phyloP scores from a whole-genome alignment of 139 green algal species.

The Coelastrella sp. region DNA sequence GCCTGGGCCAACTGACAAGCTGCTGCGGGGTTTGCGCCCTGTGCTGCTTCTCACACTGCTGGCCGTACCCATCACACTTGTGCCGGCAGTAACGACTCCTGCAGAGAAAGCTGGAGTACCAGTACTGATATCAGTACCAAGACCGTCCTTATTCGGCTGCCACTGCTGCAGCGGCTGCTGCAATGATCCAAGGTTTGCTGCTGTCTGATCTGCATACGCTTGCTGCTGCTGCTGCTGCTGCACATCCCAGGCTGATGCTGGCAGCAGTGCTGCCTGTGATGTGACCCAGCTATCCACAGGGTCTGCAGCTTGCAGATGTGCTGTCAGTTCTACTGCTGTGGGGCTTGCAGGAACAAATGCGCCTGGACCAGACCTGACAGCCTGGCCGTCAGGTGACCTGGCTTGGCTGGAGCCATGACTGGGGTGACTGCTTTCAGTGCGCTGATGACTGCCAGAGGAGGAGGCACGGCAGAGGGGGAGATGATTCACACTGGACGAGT shows the following conservation, averaged over 20 bases:
- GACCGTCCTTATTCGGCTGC: too few species aligned
- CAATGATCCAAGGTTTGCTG: neutral
- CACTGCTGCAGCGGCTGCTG: neutral
- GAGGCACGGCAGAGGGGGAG: too few species aligned
- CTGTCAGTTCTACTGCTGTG: neutral
- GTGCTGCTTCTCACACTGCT: neutral
- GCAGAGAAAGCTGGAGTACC: neutral
- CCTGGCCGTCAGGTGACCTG: too few species aligned
- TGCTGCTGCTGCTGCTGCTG: slow-evolving; percentile 2
- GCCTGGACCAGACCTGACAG: neutral
- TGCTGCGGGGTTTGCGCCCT: neutral
- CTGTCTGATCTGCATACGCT: neutral
- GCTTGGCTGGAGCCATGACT: neutral
- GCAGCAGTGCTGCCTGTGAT: neutral
- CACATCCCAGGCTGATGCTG: neutral
- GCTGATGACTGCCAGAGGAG: too few species aligned
- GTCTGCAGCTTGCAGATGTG: neutral
- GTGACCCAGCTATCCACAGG: slow-evolving; percentile 1
- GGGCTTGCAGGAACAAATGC: neutral
- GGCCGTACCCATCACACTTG: neutral
- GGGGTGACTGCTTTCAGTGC: neutral
- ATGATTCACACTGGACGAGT: too few species aligned
- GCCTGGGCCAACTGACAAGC: neutral
- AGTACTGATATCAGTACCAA: too few species aligned
- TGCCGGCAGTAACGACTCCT: neutral